Evolutionary conservation across 2,329 filamentous ascomycete species (phyloP), one percentile per base, ranked within the genome.

Genomic region (Chaetomiaceae sp.): DNA sequence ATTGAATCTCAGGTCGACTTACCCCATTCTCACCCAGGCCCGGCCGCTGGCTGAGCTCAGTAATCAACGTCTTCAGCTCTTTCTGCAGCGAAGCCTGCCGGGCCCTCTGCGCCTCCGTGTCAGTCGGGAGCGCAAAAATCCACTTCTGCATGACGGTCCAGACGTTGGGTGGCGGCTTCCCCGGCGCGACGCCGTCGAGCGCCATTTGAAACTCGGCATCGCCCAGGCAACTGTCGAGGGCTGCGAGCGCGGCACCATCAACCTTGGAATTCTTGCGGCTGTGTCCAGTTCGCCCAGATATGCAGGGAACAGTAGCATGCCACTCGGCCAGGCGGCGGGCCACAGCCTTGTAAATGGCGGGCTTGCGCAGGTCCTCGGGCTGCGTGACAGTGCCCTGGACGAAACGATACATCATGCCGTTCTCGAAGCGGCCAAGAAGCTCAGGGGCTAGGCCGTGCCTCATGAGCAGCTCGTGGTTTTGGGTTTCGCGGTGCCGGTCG

Each of bases 141-240:
- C 94, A 99, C 72, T 91, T 95, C 69, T 95, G 90, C 80, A 96
- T 88, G 31, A 95, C 91, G 6, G 89, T 90, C 94, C 94, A 99
- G 52, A 95, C 75, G 68, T 95, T 96, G 17, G 91, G 89, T n/a
- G 82, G 77, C 5, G 85, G 84, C 66, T 86, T 89, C 56, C 82
- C 82, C 42, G 83, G 83, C 20, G 82, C 82, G 40, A 80, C 74
- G 56, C 71, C 71, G 58, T 76, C 72, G 55, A 80, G 76, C 44
- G 70, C 69, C 47, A 70, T 64, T 64, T 77, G 71, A 45, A 71
- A 61, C 38, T 61, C 60, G n/a, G 62, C 66, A 20, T 68, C 65
- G 44, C 68, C 66, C 37, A 63, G 65, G 65, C 56, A 70, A 61
- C 55, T 66, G 53, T 56, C 64, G 52, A 59, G 66, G 65, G 47